phyloP scores from a whole-genome alignment of 2,329 filamentous ascomycete genomes.

The Ceratocystis cubensis region DNA sequence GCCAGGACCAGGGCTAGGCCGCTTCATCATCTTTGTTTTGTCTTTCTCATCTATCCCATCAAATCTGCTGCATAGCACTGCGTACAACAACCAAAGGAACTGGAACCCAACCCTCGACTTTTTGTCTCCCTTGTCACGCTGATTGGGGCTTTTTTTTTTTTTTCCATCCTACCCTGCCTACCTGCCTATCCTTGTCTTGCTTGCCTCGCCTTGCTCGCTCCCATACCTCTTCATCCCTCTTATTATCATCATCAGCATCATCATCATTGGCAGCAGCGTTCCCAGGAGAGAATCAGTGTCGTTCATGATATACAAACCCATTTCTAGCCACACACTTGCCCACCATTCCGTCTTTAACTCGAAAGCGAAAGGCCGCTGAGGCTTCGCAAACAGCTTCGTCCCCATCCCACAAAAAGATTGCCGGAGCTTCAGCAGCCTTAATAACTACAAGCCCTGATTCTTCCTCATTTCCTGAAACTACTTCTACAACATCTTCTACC shows the following conservation, averaged over 20 bases:
- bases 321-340: constrained; percentile 6
- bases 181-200: background rate
- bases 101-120: constrained; percentile 1
- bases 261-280: constrained; percentile 1
- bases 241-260: background rate
- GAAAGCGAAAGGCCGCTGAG: constrained; percentile 54
- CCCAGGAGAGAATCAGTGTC: background rate
- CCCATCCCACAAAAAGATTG: constrained; percentile 40
- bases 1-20: too few relatives aligned
- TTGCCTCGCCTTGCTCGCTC: background rate
- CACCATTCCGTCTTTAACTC: constrained; percentile 47
- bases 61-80: background rate
- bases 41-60: background rate
- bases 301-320: background rate
- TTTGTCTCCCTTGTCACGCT: background rate
- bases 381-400: constrained; percentile 36
- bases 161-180: background rate
- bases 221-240: background rate
- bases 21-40: background rate
- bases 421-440: constrained; percentile 34
- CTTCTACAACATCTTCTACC: constrained; percentile 5
- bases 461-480: constrained; percentile 47
- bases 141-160: background rate
- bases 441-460: constrained; percentile 35
- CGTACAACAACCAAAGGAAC: background rate